phyloP scores from a whole-genome alignment of 2,329 filamentous ascomycete species.

The Sclerotinia subarctica region DNA sequence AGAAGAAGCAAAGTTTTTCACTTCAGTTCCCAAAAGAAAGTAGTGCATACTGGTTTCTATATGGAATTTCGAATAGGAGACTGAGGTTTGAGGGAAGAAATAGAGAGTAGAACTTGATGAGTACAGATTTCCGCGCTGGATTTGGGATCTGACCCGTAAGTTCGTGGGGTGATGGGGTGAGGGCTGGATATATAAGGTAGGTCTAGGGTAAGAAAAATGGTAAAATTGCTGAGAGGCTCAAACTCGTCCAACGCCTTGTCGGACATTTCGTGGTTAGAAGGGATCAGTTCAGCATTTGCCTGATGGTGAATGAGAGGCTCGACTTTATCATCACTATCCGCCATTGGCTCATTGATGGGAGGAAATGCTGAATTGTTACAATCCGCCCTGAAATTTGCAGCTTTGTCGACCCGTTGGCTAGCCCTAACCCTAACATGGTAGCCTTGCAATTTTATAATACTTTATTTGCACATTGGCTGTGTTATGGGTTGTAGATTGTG shows the following conservation, averaged over 20 bases:
- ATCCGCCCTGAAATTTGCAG: background rate
- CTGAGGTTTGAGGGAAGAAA: background rate
- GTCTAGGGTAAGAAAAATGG: no score
- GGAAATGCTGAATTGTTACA: background rate
- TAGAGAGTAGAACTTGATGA: background rate
- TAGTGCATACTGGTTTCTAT: no score
- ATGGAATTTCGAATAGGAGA: background rate
- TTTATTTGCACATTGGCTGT: background rate
- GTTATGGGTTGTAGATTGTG: background rate
- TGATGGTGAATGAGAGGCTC: no score
- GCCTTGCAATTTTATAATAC: background rate
- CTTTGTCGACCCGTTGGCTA: background rate
- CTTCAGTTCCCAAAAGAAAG: accelerated
- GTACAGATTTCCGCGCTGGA: no score
- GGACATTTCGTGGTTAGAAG: background rate
- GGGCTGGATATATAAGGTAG: no score
- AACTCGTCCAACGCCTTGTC: background rate
- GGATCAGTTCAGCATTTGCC: background rate
- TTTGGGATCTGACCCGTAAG: no score
- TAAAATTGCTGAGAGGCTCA: no score
- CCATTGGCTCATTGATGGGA: background rate
- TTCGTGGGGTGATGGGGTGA: no score
- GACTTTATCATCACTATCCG: background rate
- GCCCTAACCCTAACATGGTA: background rate
- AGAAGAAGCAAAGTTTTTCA: background rate